These are phyloP conservation scores for Apiotrichum veenhuisii DNA, from an alignment of 1,284 basidiomycete genomes.

Conservation along the genomic window DNA sequence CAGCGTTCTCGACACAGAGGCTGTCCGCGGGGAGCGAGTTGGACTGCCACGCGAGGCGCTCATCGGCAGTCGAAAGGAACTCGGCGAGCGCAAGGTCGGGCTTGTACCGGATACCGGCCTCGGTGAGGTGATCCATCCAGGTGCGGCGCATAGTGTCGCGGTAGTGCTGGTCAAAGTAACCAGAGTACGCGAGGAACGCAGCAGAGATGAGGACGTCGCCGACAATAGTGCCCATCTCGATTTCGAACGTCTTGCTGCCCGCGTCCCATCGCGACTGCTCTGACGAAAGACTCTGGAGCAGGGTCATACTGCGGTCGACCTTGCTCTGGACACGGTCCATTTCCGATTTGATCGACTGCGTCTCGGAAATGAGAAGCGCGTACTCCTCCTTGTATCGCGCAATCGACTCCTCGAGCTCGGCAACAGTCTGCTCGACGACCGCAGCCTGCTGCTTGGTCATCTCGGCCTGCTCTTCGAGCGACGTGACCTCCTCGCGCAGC, in stretches of 20 bases:
- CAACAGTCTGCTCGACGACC: conserved; percentile 86
- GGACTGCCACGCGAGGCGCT: conserved; percentile 92
- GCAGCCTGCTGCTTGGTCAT: conserved; percentile 87
- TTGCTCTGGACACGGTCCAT: conserved; percentile 98
- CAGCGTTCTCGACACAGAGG: conserved; percentile 95
- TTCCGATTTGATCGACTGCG: conserved; percentile 93
- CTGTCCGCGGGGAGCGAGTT: conserved; percentile 92
- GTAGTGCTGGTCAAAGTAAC: conserved; percentile 98
- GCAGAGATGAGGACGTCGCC: conserved; percentile 95
- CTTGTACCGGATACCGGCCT: conserved; percentile 92
- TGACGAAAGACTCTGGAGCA: conserved; percentile 90
- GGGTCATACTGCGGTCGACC: conserved; percentile 93
- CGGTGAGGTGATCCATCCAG: conserved; percentile 83
- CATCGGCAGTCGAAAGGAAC: conserved; percentile 95
- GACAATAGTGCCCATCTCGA: conserved; percentile 97
- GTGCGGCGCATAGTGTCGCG: conserved; percentile 96
- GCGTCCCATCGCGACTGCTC: conserved; percentile 93
- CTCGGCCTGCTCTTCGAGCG: conserved; percentile 85
- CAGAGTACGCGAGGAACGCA: conserved; percentile 93
- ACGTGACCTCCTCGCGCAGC: conserved; percentile 89
- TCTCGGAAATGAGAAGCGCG: conserved; percentile 92
- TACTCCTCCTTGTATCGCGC: conserved; percentile 96
- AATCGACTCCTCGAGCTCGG: conserved; percentile 90
- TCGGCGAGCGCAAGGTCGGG: conserved; percentile 87
- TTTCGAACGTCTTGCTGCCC: conserved; percentile 93